Evolutionary conservation across 805 yeast genomes (phyloP).

Genomic region (Kurtzmaniella cleridarum): DNA sequence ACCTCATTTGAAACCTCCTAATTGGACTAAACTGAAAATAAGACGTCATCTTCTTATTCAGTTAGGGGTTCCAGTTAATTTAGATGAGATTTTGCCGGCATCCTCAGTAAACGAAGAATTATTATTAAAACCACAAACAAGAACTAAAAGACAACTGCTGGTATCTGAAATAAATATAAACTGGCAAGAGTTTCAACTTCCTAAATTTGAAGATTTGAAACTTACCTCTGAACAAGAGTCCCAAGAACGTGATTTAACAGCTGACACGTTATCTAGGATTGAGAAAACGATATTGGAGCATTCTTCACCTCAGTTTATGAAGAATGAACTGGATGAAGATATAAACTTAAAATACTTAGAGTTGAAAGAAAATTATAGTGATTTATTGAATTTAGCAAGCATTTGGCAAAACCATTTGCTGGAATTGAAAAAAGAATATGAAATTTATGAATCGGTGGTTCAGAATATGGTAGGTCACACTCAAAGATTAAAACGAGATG

Average conservation of each 20-base stretch:
- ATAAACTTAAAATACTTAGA: slow-evolving; percentile 32
- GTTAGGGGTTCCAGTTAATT: slow-evolving; percentile 68
- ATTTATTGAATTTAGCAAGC: slow-evolving; percentile 23
- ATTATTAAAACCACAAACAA: background rate
- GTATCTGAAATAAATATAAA: slow-evolving; percentile 25
- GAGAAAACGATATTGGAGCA: slow-evolving; percentile 32
- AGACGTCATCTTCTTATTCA: slow-evolving; percentile 59
- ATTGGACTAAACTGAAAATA: slow-evolving; percentile 65
- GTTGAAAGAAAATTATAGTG: slow-evolving; percentile 18
- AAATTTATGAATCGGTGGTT: slow-evolving; percentile 78
- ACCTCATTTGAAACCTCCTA: slow-evolving; percentile 51
- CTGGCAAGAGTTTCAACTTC: slow-evolving; percentile 32
- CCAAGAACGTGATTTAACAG: slow-evolving; percentile 19
- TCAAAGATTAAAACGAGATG: slow-evolving; percentile 63
- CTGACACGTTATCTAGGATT: slow-evolving; percentile 20
- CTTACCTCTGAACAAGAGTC: slow-evolving; percentile 24
- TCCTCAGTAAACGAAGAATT: background rate
- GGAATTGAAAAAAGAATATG: slow-evolving; percentile 57
- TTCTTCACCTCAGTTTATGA: slow-evolving; percentile 22
- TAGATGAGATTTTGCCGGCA: slow-evolving; percentile 42
- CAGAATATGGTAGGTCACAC: slow-evolving; percentile 89
- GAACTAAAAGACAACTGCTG: slow-evolving; percentile 16
- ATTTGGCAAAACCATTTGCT: slow-evolving; percentile 50
- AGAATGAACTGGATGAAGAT: slow-evolving; percentile 12
- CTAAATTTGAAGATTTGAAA: slow-evolving; percentile 26